Evolutionary conservation across 2,329 filamentous ascomycete species (phyloP).

Genomic region (Xylaria digitata): DNA sequence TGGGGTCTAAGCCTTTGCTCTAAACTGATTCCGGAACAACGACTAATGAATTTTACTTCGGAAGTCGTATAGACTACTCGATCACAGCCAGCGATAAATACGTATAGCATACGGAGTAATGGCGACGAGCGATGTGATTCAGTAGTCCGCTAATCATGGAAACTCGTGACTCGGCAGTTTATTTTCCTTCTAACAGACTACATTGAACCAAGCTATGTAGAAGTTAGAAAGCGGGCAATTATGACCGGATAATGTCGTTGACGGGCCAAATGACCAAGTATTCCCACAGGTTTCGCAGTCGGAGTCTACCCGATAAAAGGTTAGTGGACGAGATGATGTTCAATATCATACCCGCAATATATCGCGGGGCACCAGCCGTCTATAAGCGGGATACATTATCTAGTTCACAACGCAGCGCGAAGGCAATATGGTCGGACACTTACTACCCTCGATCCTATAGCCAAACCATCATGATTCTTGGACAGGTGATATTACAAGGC

Average conservation of each 20-base stretch:
- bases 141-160: constrained; percentile 3
- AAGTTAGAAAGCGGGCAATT: constrained; percentile 8
- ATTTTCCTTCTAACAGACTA: neutral
- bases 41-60: constrained; percentile 13
- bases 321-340: constrained; percentile 1
- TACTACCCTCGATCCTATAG: too few species aligned
- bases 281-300: constrained; percentile 9
- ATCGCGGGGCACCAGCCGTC: constrained; percentile 25
- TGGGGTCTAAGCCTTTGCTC: neutral
- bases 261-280: constrained; percentile 3
- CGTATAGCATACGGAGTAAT: neutral
- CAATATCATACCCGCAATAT: constrained; percentile 21
- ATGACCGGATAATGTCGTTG: constrained; percentile 26
- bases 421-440: too few species aligned
- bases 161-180: constrained; percentile 13
- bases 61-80: neutral
- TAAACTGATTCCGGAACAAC: constrained; percentile 3
- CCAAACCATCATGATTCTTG: too few species aligned
- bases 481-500: too few species aligned
- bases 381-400: constrained; percentile 2
- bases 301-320: neutral
- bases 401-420: too few species aligned
- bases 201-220: neutral
- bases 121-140: neutral
- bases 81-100: neutral